Evolutionary conservation across 495 filamentous ascomycete genomes (phyloP), one percentile per base, ranked within the genome.

Genomic region (Aspergillus diversus): DNA sequence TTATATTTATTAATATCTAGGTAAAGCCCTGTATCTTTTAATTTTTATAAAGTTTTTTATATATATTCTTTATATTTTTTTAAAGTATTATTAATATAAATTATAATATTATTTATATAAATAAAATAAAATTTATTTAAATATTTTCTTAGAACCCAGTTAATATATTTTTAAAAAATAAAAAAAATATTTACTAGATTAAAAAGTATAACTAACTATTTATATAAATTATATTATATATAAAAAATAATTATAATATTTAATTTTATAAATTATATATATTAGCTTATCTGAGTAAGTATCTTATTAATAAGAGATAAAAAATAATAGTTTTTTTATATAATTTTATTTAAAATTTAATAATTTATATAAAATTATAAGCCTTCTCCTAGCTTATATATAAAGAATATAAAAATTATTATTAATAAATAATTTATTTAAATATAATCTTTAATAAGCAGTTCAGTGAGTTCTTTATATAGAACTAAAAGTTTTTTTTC

Each of bases 81-180:
- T 43, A 46, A 15, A 54, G 8, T 8, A 13, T 7, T 61, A 55
- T 47, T 27, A 32, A 33, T 33, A 54, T 60, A 60, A 21, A 61
- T 61, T 17, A 54, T n/a, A 15, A 54, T 61, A 61, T 61, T 60
- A 53, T 43, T 53, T 27, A 60, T 53, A 52, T 60, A 60, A 8
- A 42, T 12, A 34, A 42, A 60, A 21, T 47, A 54, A 7, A n/a
- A n/a, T n/a, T n/a, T n/a, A n/a, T n/a, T n/a, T n/a, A n/a, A n/a
- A n/a, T n/a, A n/a, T n/a, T n/a, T 35, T 37, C n/a, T 61, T 54
- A n/a, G n/a, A n/a, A n/a, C n/a, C n/a, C n/a, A n/a, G n/a, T n/a
- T n/a, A n/a, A n/a, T n/a, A n/a, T 59, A 59, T 39, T 51, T 59
- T 12, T 59, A 59, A 51, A 49, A 59, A 16, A 49, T 51, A 50